Evolutionary conservation across 2,329 filamentous ascomycete species (phyloP), one percentile per base, ranked within the genome.

Genomic region (Fusarium circinatum): DNA sequence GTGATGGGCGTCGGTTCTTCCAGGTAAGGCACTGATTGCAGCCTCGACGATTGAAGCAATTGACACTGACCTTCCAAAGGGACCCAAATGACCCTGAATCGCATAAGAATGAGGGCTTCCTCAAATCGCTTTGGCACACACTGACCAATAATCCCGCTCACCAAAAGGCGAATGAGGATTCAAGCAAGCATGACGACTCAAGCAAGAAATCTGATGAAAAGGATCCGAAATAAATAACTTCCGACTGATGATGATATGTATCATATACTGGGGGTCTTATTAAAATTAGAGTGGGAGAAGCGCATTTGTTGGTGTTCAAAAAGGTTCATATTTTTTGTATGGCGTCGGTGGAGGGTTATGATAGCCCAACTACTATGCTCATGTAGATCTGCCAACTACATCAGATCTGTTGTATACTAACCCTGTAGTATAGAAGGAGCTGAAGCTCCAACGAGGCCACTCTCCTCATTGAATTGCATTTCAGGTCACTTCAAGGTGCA

Each of bases 111-210:
- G 95, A 98, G 82, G 94, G 96, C 6, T 98, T 98, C 80, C 85
- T 98, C 69, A 98, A 96, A 85, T 94, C 92, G 47, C 91, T 97
- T 74, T 98, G 96, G 96, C 94, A 98, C 80, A 95, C 91, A 74
- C 83, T 98, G 62, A 97, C 93, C n/a, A 94, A 94, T 78, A 90
- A 96, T 78, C 86, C 88, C 1, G 86, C 86, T 11, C 88, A 90
- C 73, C 84, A 86, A 68, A 82, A 85, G 66, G 36, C 76, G 62
- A 56, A 74, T 71, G 55, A 73, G 30, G 66, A 71, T 58, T 65
- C 75, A 47, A 78, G 51, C 18, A 52, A 69, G 44, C 74, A 74
- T 36, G 69, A 76, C 20, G 73, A 77, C 47, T 73, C 76, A 15
- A 61, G 36, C 28, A 78, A 76, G 30, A 78, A 79, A 36, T 54